These are phyloP conservation scores for Hippophae rhamnoides DNA, from an alignment of 306 rosid species.

Conservation along the genomic window DNA sequence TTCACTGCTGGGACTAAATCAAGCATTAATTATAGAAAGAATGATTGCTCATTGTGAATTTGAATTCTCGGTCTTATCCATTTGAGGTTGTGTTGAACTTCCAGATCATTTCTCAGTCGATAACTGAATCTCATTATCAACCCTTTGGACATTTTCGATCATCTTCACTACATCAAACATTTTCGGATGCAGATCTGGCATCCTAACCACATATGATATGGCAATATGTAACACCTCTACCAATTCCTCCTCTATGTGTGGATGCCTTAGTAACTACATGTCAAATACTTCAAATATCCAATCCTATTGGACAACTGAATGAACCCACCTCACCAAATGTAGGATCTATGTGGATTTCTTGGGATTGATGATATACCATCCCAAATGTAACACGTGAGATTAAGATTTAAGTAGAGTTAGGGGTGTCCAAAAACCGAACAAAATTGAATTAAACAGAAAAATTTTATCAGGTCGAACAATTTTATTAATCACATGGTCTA, in stretches of 20 bases:
- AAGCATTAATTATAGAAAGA: neutral
- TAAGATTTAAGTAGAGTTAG: no score
- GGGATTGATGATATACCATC: no score
- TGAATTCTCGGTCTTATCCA: conserved; percentile 15
- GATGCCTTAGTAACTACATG: conserved; percentile 67
- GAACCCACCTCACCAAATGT: conserved; percentile 95
- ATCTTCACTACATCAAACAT: conserved; percentile 54
- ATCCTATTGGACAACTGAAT: conserved; percentile 86
- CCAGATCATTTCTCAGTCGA: conserved; percentile 41
- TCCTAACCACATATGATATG: conserved; percentile 69
- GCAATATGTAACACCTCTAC: conserved; percentile 89
- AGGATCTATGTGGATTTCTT: conserved; percentile 22
- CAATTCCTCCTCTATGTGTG: conserved; percentile 91
- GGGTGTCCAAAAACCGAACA: no score
- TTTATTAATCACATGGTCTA: no score
- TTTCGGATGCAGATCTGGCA: conserved; percentile 73
- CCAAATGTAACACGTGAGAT: no score
- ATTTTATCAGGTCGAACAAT: accelerated
- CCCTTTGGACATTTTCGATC: conserved; percentile 58
- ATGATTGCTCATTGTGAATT: conserved; percentile 8
- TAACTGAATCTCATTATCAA: conserved; percentile 35
- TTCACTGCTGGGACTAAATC: no score
- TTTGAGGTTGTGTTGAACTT: conserved; percentile 23
- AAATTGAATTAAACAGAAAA: no score
- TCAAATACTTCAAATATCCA: conserved; percentile 97